Evolutionary conservation across 2,329 filamentous ascomycete species (phyloP), one percentile per base, ranked within the genome.

Genomic region (Monilinia polystroma): DNA sequence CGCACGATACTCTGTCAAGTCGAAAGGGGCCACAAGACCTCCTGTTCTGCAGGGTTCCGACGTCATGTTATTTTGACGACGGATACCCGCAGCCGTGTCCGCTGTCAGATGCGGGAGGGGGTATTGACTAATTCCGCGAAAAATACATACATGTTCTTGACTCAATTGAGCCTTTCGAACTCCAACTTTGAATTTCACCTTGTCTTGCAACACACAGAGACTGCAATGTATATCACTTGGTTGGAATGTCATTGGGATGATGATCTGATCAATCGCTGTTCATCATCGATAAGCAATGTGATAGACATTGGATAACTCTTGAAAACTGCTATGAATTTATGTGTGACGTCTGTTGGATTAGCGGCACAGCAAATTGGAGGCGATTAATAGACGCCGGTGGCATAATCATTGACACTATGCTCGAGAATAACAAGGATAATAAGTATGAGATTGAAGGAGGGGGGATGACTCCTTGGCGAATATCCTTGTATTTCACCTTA

Each of bases 21-120:
- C 55, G 52, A 16, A 66, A 54, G 45, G 58, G 58, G 47, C 52
- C 67, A 71, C 67, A 71, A 70, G 67, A 67, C 63, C 64, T 63
- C 43, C 43, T 35, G 49, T 57, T 68, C 69, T 74, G 72, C 72
- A 74, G 70, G 73, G 71, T 62, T 69, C 71, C 73, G 72, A 71
- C 67, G 69, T 73, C 72, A 74, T 68, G 55, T 62, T 69, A 70
- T 69, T 68, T 68, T 71, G 67, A 68, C 70, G 65, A 70, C 70
- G 69, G 71, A 32, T 71, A 68, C 70, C 67, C 65, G 63, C 51
- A 68, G 66, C 43, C 67, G 63, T 71, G 69, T 73, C 72, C 72
- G 71, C 70, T 71, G 71, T 64, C 70, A 70, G 55, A 68, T 71
- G 70, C 66, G 41, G 54, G 63, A 60, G 54, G 51, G 29, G 51